Conservation (phyloP, 2,329 filamentous ascomycete genomes). For the Alternaria arborescens region DNA sequence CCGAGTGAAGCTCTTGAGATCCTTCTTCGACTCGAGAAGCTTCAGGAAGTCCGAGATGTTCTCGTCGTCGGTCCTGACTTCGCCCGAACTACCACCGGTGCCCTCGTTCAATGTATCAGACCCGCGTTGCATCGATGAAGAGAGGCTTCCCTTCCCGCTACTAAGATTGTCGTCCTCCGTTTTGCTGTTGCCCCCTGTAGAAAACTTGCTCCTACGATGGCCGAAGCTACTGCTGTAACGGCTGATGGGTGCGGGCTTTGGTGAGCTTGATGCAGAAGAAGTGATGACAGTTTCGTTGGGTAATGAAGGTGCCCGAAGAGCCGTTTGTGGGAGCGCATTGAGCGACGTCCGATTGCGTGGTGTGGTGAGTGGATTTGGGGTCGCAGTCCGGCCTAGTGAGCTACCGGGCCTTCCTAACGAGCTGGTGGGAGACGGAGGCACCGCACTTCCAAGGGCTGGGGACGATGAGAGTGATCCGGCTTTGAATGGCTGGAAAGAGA, state of each 20-base stretch:
- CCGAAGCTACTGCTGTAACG: constrained; percentile 95
- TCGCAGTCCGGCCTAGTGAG: constrained; percentile 30
- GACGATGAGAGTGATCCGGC: constrained; percentile 93
- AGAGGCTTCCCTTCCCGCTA: constrained; percentile 80
- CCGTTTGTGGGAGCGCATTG: constrained; percentile 78
- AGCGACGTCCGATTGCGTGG: constrained; percentile 75
- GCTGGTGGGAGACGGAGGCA: constrained; percentile 63
- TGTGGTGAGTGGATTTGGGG: constrained; percentile 52
- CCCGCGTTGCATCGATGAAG: constrained; percentile 75
- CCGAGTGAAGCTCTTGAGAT: constrained; percentile 79
- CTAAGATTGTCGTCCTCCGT: constrained; percentile 77
- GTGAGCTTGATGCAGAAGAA: constrained; percentile 76
- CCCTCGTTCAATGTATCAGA: constrained; percentile 80
- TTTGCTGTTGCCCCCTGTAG: constrained; percentile 76
- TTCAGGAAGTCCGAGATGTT: constrained; percentile 95
- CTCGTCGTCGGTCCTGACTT: constrained; percentile 82
- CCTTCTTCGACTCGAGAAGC: constrained; percentile 85
- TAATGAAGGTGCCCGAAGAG: constrained; percentile 71
- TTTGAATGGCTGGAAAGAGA: constrained; percentile 96
- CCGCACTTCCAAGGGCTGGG: constrained; percentile 65
- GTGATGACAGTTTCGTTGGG: constrained; percentile 69
- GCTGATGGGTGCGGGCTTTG: constrained; percentile 78
- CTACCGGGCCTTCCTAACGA: constrained; percentile 52
- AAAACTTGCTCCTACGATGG: constrained; percentile 80
- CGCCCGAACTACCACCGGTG: constrained; percentile 69